Evolutionary conservation across 2,329 filamentous ascomycete genomes (phyloP), one percentile per base, ranked within the genome.

Genomic region (Talaromyces sp.): DNA sequence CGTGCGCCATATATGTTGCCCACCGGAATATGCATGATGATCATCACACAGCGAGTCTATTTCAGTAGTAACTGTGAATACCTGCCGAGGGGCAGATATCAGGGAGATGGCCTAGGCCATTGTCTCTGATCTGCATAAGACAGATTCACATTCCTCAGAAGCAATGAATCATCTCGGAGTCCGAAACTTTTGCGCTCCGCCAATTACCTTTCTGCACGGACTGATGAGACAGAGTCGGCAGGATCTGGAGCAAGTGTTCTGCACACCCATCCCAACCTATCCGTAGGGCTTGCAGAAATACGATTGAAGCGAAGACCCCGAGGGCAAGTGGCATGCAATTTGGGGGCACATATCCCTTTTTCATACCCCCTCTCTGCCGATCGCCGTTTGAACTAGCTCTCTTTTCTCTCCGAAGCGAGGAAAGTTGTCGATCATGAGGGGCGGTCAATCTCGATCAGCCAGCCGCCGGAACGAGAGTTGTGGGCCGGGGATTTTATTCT

Each of bases 321-420:
- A 35, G 43, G 20, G 27, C 19, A 30, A 19, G 42, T 44, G 27
- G 19, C 8, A 17, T 33, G 10, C 33, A n/a, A n/a, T 35, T 16
- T 22, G 17, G 29, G 19, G 22, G 30, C 14, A 35, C 22, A 22
- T 19, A 46, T 45, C 30, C 19, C 4, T 19, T 20, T 20, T 39
- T 16, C 16, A n/a, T n/a, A 11, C 9, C 43, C 43, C 43, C 43
- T 46, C 43, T 24, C 16, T 30, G 43, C 43, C 43, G 43, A 46
- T 46, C 43, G 7, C 43, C 43, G 43, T 46, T 46, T 46, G 16
- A 22, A 27, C 19, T 46, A 35, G 30, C 33, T 27, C 9, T 46
- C 11, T 4, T 33, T 33, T 33, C 42, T 16, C 29, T 17, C 43
- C 32, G 43, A 41, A 24, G 39, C 9, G 39, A 22, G 42, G 14